phyloP scores from a whole-genome alignment of 139 green algal genomes.

The Chlorella sorokiniana region DNA sequence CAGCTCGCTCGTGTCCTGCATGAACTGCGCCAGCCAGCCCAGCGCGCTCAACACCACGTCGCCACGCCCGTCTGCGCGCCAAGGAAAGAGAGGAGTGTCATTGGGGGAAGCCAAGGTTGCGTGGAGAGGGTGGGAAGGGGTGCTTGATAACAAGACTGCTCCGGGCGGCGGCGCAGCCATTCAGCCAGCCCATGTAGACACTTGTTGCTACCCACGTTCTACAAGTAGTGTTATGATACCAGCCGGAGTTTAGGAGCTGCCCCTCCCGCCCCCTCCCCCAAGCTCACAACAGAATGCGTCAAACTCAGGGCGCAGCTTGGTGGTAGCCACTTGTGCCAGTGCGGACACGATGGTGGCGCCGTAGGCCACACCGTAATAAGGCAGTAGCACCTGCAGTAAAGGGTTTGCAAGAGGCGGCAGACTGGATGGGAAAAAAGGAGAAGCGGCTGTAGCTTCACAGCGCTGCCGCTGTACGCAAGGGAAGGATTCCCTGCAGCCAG shows the following conservation, averaged over 20 bases:
- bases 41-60: conserved; percentile 1
- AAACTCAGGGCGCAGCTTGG: conserved; percentile 7
- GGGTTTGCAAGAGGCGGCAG: background rate
- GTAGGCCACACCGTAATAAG: conserved; percentile 12
- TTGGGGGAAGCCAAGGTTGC: background rate
- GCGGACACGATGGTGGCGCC: conserved; percentile 1
- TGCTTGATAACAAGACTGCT: too few species aligned
- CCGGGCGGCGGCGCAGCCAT: too few species aligned
- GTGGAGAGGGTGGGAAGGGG: background rate
- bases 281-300: conserved; percentile 17
- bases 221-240: too few species aligned
- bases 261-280: too few species aligned
- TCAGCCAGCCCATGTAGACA: too few species aligned
- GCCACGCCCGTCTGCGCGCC: background rate
- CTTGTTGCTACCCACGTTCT: too few species aligned
- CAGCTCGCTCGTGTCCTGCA: conserved; percentile 32
- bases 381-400: conserved; percentile 1
- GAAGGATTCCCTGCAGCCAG: background rate
- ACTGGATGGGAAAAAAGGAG: background rate
- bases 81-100: background rate
- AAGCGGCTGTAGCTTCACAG: background rate
- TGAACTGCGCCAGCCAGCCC: conserved; percentile 19
- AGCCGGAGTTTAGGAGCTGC: too few species aligned
- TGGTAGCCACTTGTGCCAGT: conserved; percentile 19
- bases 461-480: too few species aligned